Percentiles rank a stretch among this genome's conserved stretches.
Conservation (phyloP, 164 flowering plant species). For the Magnolia officinalis region DNA sequence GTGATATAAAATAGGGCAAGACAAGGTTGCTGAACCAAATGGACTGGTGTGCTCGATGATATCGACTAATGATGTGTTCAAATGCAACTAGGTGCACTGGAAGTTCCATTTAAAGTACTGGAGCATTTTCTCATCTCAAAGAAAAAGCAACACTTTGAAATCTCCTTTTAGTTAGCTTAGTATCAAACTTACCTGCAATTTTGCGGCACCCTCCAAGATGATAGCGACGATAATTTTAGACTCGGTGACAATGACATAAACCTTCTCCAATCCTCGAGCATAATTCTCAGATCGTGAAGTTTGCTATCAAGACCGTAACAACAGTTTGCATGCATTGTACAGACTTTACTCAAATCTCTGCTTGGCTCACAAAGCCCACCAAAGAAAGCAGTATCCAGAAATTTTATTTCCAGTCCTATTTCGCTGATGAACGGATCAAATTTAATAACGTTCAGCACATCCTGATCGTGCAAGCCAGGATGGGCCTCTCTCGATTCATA, state of each 20-base stretch:
- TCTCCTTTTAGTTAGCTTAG: not conserved
- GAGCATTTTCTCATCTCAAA: not conserved
- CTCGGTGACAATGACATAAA: constrained; percentile 44
- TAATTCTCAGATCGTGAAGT: constrained; percentile 55
- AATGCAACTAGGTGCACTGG: too few species aligned
- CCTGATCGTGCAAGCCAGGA: constrained; percentile 73
- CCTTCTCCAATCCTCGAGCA: constrained; percentile 73
- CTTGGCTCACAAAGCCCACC: constrained; percentile 85
- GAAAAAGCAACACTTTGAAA: not conserved
- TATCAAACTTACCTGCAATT: constrained; percentile 54
- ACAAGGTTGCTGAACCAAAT: too few species aligned
- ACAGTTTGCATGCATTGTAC: constrained; percentile 91
- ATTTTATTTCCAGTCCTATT: constrained; percentile 53
- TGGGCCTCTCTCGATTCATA: constrained; percentile 40
- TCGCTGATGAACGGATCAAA: constrained; percentile 30
- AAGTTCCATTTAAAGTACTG: too few species aligned
- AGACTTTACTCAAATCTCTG: constrained; percentile 56
- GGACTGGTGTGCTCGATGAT: too few species aligned
- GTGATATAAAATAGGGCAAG: too few species aligned
- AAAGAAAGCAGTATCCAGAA: constrained; percentile 65
- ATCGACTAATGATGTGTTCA: too few species aligned
- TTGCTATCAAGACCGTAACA: constrained; percentile 67
- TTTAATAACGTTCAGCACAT: constrained; percentile 70
- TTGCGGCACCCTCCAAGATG: constrained; percentile 65
- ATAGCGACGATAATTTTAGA: constrained; percentile 25